Evolutionary conservation across 129 eudicot species (phyloP), one percentile per base, ranked within the genome.

Genomic region (Centrapalus pauciflorus): DNA sequence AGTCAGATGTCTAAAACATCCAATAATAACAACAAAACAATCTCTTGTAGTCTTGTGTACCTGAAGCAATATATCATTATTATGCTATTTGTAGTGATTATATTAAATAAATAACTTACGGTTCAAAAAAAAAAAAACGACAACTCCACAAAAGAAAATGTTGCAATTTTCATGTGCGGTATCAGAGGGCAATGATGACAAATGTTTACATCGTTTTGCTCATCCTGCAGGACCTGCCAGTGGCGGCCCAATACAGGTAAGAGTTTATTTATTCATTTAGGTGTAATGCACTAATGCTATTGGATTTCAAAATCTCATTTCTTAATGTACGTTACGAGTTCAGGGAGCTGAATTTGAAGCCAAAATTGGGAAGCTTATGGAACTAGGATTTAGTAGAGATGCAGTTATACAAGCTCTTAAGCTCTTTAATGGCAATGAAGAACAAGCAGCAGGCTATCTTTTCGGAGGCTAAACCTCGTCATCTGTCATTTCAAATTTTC

Each of bases 301-400:
- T n/a, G n/a, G n/a, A 7, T 16, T 19, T 19, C 5, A 37, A 21
- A 29, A 11, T 9, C 8, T 33, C 8, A 40, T n/a, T 28, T 21
- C 4, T 41, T 55, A 16, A 52, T 52, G 26, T 65, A 69, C 26
- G 23, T 4, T 54, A 26, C 28, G 35, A 29, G 16, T 72, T 67
- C 80, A 93, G 99, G 95, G 93, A 69, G 35, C 93, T 51, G 95
- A 86, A 8, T 86, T 89, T 74, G 97, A 94, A 82, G 97, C 95
- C 35, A 93, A 93, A 78, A 78, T 93, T n/a, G 56, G 71, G 26
- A 89, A 84, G 87, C 93, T 94, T 37, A 77, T 94, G 34, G 99
- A 94, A 61, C 77, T 94, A 24, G 99, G 99, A 26, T 86, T 94
- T 61, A 88, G 87, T 75, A 86, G 99, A 76, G 86, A 80, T 21